Evolutionary conservation across 148 eudicot species (phyloP), one percentile per base, ranked within the genome.

Genomic region (Cornus kousa): DNA sequence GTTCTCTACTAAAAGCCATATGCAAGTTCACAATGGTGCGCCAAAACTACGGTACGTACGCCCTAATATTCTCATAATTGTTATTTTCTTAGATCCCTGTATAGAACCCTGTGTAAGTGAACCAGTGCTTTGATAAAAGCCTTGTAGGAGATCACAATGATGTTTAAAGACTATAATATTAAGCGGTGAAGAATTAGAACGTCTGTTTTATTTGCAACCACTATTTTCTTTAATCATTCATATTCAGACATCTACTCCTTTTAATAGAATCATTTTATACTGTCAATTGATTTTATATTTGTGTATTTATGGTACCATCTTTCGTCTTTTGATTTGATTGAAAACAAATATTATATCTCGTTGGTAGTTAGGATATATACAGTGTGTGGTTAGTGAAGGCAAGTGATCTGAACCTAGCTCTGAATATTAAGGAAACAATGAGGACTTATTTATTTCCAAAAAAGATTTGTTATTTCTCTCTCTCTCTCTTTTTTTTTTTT

Each of bases 41-140:
- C 28, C 99, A 93, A 84, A 96, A 93, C 85, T 90, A 90, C 43
- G 99, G 99, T 93, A 85, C 85, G 88, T 59, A 48, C 46, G 24
- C 48, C 43, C 70, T 40, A 28, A 53, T 1, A 37, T 0, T 55
- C 67, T 35, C 48, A 28, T 28, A 0, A 28, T 67, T 32, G 16
- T 7, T 31, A 48, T 28, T 24, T 67, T 76, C 43, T 67, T 67
- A 67, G 13, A 67, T 40, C 37, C 22, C 28, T 65, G 12, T 5
- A 12, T 75, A 28, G 28, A 28, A 28, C 28, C 28, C 28, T 28
- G 28, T 28, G 28, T 28, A 11, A 33, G 7, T 59, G 37, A 23
- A 2, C 4, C 39, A 24, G 55, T 32, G 12, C 24, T 28, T 65
- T 17, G 23, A 23, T 14, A 55, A 9, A 53, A 74, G 32, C 67